Base-by-base conservation (phyloP, 306 rosid genomes). In the Trifolium subterraneum region DNA sequence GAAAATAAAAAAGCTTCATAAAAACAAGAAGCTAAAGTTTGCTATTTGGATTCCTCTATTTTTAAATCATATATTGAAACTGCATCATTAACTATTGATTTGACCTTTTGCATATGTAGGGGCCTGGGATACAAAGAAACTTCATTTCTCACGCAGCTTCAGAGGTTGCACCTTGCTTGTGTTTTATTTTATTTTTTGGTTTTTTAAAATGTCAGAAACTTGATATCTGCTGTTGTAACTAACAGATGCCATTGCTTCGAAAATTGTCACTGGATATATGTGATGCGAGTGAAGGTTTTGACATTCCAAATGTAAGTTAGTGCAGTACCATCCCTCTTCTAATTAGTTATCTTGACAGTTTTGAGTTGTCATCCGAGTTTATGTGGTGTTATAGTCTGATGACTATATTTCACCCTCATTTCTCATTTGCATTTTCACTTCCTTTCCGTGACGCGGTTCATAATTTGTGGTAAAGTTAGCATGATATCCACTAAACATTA, bases 211-310 rank as follows among this genome's bases (percentile, higher is more conserved):
- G 78, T 59, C 44, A 42, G 64, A 42, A 75, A 33, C 56, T 54
- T 65, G 66, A 58, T 47, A 42, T 72, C 58, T 80, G 74, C 58
- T 72, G 33, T 80, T 67, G 52, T 73, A 66, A 70, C 42, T 60
- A 54, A 67, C 86, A 92, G 93, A 8, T 89, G 82, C 92, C 92
- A 50, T 33, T 88, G 85, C 96, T 92, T 68, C 86, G 96, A 74
- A 86, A 74, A 75, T 48, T 92, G 39, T 90, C 93, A 15, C 77
- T 92, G 74, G 97, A 90, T 84, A 10, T 85, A 76, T 92, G 97
- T 73, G 97, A 92, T 85, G 90, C 97, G 29, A 72, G 78, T 33
- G 89, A 89, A 69, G 93, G 90, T 74, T 89, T 85, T 78, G 88
- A 89, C 80, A 72, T 89, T 82, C 96, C 96, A 50, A 72, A 79